A percentile compares a stretch with the other conserved stretches of the same genome.
Conservation (phyloP, 179 eudicot genomes). For the Silene coronaria region DNA sequence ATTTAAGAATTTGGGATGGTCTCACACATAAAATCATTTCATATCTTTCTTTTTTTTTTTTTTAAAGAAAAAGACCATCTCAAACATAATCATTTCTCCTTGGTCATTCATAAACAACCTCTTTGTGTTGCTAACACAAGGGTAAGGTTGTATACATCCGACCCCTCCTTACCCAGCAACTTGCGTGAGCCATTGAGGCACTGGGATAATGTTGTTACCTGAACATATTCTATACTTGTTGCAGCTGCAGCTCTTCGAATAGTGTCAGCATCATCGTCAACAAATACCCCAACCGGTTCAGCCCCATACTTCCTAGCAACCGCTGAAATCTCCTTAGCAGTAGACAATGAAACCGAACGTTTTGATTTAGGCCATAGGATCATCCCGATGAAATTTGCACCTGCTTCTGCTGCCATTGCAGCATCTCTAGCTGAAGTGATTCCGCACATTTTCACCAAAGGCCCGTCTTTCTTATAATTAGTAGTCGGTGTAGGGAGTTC, state of each 20-base stretch:
- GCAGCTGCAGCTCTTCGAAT: slow-evolving; percentile 62
- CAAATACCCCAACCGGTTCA: slow-evolving; percentile 89
- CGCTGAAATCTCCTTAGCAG: slow-evolving; percentile 80
- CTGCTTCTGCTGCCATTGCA: slow-evolving; percentile 91
- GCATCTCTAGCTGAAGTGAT: slow-evolving; percentile 88
- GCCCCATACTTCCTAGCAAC: slow-evolving; percentile 76
- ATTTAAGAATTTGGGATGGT: neutral
- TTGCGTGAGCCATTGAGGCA: no score
- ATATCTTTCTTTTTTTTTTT: no score
- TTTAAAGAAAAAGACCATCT: neutral
- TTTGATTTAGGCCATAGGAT: slow-evolving; percentile 91
- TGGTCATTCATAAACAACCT: no score
- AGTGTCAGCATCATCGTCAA: slow-evolving; percentile 74
- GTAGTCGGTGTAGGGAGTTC: slow-evolving; percentile 20
- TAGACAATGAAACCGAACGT: slow-evolving; percentile 65
- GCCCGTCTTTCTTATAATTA: slow-evolving; percentile 32
- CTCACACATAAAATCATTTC: neutral
- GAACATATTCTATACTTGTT: slow-evolving; percentile 71
- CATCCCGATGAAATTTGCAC: slow-evolving; percentile 90
- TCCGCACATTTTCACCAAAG: slow-evolving; percentile 93
- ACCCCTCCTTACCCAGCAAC: no score
- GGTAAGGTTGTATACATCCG: no score
- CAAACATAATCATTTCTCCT: neutral
- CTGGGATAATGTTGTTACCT: slow-evolving; percentile 31
- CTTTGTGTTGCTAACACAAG: no score